Base-by-base conservation (phyloP, 177 flowering plant genomes). In the Vitis hybrid region DNA sequence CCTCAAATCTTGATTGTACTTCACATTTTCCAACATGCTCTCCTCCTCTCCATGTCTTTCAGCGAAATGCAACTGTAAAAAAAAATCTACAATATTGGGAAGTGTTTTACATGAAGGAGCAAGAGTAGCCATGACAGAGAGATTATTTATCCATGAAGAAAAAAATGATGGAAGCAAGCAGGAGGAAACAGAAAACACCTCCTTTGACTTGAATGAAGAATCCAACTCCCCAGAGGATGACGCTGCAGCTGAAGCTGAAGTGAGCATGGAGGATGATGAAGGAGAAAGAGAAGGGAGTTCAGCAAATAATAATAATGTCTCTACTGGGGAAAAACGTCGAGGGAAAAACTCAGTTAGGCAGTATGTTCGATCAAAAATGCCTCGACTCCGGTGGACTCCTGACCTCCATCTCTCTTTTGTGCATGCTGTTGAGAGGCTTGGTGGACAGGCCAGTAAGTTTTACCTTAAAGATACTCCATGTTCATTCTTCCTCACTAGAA, bases 311-410 rank as follows among this genome's bases (percentile, higher is more conserved):
- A 56, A 24, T 63, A 12, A 38, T 7, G 44, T 2, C 19, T 7
- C 49, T 1, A 15, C 11, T 20, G 70, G 52, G 49, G 65, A 56
- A 14, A 67, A 50, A n/a, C 31, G 59, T n/a, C 44, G 59, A 18
- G 15, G 64, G 61, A 52, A 51, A 18, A 18, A 53, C 2, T 22
- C 74, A 14, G 77, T 77, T 3, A 73, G 80, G 59, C 80, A 59
- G 20, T 77, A 77, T 52, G 66, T 73, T 1, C 50, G 80, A 60
- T 73, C 82, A 1, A 80, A 76, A 77, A 71, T 73, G 75, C 80
- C 82, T 12, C 54, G 82, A 52, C 78, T 80, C 9, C 64, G 82
- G 18, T 80, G 82, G 82, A 76, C 82, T 55, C 78, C 77, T 19
- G 76, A 77, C 11, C 75, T 75, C 50, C 83, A 77, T 55, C 78